Evolutionary conservation across 108 stramenopile species (phyloP), one percentile per base, ranked within the genome.

Genomic region (Asterionellopsis glacialis): DNA sequence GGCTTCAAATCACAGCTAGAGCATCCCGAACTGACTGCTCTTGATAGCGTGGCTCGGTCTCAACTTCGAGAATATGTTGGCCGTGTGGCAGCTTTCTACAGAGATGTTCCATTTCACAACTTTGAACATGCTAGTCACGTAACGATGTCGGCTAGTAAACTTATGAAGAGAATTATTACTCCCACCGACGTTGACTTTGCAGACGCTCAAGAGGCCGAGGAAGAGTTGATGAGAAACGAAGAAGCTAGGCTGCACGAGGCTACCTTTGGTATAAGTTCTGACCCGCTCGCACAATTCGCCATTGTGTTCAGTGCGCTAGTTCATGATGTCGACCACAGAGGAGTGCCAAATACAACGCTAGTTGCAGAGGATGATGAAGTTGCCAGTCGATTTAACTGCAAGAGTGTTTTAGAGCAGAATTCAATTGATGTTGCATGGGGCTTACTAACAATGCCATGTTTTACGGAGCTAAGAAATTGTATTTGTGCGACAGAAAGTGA

Each of bases 61-160:
- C 61, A 63, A 51, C 50, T 63, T 50, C 61, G 44, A 7, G 49
- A 39, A 14, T 63, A 63, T 41, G 61, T 63, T n/a, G 28, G n/a
- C 6, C 45, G 47, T n/a, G 51, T 63, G 33, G 61, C 61, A 19
- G 15, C 19, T 52, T n/a, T 68, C 43, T 69, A 78, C 49, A 63
- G 69, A 7, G 23, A 55, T 21, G 72, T 78, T 12, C 64, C 67
- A 11, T 78, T 78, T 48, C 77, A 78, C 52, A 67, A 70, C 9
- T 71, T 78, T 47, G 77, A 74, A 45, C 77, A 78, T 45, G 63
- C 64, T 16, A 53, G 63, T 21, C 77, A 78, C 45, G 77, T 78
- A 13, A 66, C 65, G 4, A 63, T 48, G 33, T 63, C 61, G 16
- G 56, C 56, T 9, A 26, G n/a, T 42, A 57, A 57, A 22, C 56